Base-by-base conservation (phyloP, 2,329 filamentous ascomycete species). In the Parastagonospora avenae region DNA sequence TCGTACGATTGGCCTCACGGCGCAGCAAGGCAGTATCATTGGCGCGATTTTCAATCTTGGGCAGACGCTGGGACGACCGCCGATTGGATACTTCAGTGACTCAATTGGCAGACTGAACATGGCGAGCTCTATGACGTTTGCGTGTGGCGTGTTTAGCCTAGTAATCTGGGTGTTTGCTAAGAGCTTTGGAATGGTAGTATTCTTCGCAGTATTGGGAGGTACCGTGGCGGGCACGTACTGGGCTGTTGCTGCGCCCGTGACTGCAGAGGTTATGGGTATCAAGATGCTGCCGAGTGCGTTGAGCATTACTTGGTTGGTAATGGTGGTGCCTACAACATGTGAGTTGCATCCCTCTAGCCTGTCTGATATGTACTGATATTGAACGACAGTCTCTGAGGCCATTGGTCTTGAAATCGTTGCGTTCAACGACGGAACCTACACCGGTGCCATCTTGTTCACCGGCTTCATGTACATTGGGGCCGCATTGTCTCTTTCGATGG, bases 31-130 rank as follows among this genome's bases (percentile, higher is more conserved):
- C 6, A 85, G 86, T 0, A 78, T 91, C 12, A 80, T 91, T 39
- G 87, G 85, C n/a, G 90, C 90, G 4, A 73, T 92, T 32, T 81
- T 92, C 61, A 92, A 91, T 67, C 66, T 88, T 65, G 77, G 82
- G 49, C 83, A 87, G 59, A 88, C 81, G 2, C 54, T 92, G 9
- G 90, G 90, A 1, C 79, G 90, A 10, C 89, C 89, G 1, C 73
- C 86, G 1, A 86, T 93, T 37, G 90, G 90, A 0, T 84, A 89
- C 50, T 87, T 87, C 50, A 89, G 85, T 50, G 90, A 93, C 68
- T 76, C 73, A 1, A 79, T 87, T 7, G 90, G 90, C 0, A 80
- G 89, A 9, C 82, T 93, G 59, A 92, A 93, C 65, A 86, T 92
- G 74, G 86, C 88, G 1, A 80, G 77, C 2, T 66, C 82, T 0